phyloP scores from a whole-genome alignment of 2,329 filamentous ascomycete species.

The Dothiorella sarmentorum region DNA sequence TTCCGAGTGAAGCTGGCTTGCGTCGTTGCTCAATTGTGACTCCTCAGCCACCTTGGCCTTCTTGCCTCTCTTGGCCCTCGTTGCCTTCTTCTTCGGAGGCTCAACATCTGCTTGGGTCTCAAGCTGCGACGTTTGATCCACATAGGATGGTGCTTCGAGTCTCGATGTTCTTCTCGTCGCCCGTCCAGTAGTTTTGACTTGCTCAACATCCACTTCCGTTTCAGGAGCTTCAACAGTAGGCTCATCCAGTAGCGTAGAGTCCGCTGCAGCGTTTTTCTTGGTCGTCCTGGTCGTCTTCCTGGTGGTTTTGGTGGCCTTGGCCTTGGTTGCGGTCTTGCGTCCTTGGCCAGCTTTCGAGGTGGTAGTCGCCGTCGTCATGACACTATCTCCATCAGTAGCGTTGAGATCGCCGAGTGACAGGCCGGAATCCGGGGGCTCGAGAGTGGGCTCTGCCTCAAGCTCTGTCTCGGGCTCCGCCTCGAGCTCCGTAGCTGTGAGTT shows the following conservation, averaged over 20 bases:
- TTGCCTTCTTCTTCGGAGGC: background rate
- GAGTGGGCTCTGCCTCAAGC: no score
- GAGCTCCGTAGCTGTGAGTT: slow-evolving; percentile 11
- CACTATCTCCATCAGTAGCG: slow-evolving; percentile 53
- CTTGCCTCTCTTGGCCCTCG: background rate
- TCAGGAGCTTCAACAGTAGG: background rate
- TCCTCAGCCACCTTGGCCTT: slow-evolving; percentile 3
- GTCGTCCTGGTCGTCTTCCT: slow-evolving; percentile 35
- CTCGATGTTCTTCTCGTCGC: background rate
- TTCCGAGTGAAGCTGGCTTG: slow-evolving; percentile 28
- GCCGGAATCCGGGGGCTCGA: background rate
- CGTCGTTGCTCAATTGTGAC: slow-evolving; percentile 20
- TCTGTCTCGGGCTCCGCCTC: no score
- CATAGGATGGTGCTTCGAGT: background rate
- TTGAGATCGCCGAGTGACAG: slow-evolving; percentile 10
- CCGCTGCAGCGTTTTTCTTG: slow-evolving; percentile 32
- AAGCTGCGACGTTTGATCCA: background rate
- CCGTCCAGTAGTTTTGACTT: background rate
- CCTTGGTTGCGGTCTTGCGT: slow-evolving; percentile 48
- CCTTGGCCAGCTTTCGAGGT: slow-evolving; percentile 32
- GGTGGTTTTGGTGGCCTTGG: slow-evolving; percentile 20
- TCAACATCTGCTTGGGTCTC: background rate
- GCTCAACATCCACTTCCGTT: background rate
- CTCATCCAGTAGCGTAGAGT: background rate
- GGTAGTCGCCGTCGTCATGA: slow-evolving; percentile 46